Base-by-base conservation (phyloP, 2,329 filamentous ascomycete genomes). In the Ophiostoma novo-ulmi region DNA sequence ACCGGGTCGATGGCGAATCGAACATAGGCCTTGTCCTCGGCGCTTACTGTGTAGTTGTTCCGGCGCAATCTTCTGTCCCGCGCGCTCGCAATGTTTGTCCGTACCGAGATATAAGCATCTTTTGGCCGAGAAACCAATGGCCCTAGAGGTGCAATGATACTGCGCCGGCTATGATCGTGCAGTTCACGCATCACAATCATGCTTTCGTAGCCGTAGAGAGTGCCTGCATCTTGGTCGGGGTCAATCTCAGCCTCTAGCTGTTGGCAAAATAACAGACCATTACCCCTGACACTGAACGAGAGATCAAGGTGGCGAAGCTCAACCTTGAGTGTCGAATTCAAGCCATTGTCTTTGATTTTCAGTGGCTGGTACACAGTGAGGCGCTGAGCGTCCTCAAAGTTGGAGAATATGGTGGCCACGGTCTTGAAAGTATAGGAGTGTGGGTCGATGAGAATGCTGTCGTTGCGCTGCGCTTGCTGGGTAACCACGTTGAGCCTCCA, bases 181-280 rank as follows among this genome's bases (percentile, higher is more conserved):
- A 75, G 69, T n/a, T 84, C 82, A 0, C 82, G 80, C 17, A 89
- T 76, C 0, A 91, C 82, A 4, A 90, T 77, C 75, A 85, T 89
- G 75, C 84, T 88, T 1, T 78, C 71, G 0, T 91, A 78, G 0
- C 89, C 89, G 71, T 90, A 85, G 74, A 85, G 82, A 0, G 86
- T 87, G 0, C 88, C 89, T 0, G 83, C 78, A 69, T 89, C 84
- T 74, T 92, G 89, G 10, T 85, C 73, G 0, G 76, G 75, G 69
- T 89, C 86, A 0, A 91, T 79, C 61, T 85, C 81, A 0, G 83
- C 79, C 0, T 77, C 76, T 0, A 89, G 79, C 72, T 89, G 80
- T 0, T 69, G 77, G 22, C 81, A 88, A 17, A 82, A 73, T 0
- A 91, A 80, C 0, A 82, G 72, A 0, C 78, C 76, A 0, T 75